Conservation (phyloP, 768 basidiomycete species). For the Pilatotrama ljubarskyi region DNA sequence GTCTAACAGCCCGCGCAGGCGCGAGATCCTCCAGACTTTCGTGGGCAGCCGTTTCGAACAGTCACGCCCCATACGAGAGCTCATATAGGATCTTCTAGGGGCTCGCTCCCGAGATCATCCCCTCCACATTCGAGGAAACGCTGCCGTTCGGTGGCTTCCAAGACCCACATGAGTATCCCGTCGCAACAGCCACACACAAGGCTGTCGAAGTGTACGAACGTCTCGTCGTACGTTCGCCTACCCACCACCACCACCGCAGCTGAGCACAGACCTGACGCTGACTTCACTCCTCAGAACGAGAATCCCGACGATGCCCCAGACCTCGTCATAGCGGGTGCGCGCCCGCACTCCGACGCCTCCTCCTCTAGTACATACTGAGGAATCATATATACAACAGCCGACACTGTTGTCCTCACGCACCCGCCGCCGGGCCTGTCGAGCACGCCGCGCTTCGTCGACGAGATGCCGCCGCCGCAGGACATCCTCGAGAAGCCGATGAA, state of each 20-base stretch:
- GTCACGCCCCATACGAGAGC: neutral
- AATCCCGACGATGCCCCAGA: conserved; percentile 73
- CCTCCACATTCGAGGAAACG: conserved; percentile 81
- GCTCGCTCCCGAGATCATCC: conserved; percentile 66
- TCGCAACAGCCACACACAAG: conserved; percentile 75
- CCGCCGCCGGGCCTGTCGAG: conserved; percentile 60
- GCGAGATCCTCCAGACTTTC: conserved; percentile 76
- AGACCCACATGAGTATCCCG: conserved; percentile 71
- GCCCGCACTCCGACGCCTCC: neutral
- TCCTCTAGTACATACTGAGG: neutral
- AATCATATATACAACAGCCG: conserved; percentile 52
- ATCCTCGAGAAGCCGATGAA: conserved; percentile 86
- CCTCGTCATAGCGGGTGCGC: conserved; percentile 72
- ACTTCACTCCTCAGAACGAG: conserved; percentile 37
- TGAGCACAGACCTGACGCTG: neutral
- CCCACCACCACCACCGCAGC: neutral
- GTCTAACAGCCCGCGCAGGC: conserved; percentile 82
- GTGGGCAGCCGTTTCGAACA: conserved; percentile 46
- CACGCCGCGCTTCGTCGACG: conserved; percentile 49
- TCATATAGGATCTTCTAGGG: conserved; percentile 40
- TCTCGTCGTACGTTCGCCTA: conserved; percentile 55
- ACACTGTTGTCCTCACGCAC: conserved; percentile 92
- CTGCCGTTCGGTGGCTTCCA: conserved; percentile 66
- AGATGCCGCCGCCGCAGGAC: conserved; percentile 58
- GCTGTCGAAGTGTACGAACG: conserved; percentile 85